Evolutionary conservation across 2,329 filamentous ascomycete species (phyloP).

Genomic region (Dactylellina cionopaga): DNA sequence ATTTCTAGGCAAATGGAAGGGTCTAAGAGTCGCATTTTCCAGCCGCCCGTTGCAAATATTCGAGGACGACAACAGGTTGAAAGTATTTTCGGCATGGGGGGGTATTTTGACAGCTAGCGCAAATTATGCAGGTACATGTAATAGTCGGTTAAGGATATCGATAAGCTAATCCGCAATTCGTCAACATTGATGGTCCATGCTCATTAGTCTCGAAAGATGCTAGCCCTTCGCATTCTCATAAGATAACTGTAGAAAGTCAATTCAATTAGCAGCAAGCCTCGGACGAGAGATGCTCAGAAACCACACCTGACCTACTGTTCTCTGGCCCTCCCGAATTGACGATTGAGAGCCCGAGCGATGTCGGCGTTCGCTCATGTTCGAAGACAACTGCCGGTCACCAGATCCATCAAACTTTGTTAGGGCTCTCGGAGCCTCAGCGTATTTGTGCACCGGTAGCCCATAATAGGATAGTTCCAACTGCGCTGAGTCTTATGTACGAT

Average conservation of each 20-base stretch:
- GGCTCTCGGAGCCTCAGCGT: too few species aligned
- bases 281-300: background rate
- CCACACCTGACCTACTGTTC: too few species aligned
- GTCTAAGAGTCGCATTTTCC: background rate
- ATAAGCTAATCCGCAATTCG: conserved; percentile 30
- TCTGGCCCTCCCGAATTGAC: too few species aligned
- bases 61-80: conserved; percentile 22
- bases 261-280: background rate
- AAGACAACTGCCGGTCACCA: too few species aligned
- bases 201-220: too few species aligned
- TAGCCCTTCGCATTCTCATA: too few species aligned
- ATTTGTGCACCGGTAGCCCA: too few species aligned
- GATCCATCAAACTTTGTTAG: too few species aligned
- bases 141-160: conserved; percentile 34
- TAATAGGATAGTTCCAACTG: too few species aligned
- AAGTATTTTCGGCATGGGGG: conserved; percentile 29
- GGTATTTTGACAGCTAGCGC: conserved; percentile 17
- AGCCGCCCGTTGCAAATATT: conserved; percentile 27
- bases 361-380: too few species aligned
- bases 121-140: conserved; percentile 50
- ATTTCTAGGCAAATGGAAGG: background rate
- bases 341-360: too few species aligned
- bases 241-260: conserved; percentile 5
- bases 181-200: conserved; percentile 18
- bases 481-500: too few species aligned